A percentile compares a stretch with the other conserved stretches of the same genome.
Evolutionary conservation across 768 basidiomycete species (phyloP).

Genomic region (Boletus rubroflammeus): DNA sequence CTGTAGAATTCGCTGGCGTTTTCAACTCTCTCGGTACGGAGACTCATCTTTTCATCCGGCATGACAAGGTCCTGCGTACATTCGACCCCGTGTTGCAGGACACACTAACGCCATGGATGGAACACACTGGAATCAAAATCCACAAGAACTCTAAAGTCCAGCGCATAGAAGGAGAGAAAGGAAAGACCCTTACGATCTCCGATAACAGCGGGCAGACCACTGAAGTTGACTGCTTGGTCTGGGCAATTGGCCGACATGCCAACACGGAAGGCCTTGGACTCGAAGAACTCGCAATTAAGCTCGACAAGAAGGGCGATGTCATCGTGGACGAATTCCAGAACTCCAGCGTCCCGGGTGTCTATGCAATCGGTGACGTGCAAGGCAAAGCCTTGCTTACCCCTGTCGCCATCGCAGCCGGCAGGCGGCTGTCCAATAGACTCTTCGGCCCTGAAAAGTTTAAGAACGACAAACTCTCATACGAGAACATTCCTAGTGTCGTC

Average conservation of each 20-base stretch:
- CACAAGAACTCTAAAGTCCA: constrained; percentile 75
- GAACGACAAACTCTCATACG: constrained; percentile 82
- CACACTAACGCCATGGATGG: constrained; percentile 85
- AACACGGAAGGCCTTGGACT: constrained; percentile 77
- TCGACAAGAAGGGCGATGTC: constrained; percentile 78
- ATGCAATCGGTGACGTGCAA: constrained; percentile 86
- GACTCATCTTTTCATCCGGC: constrained; percentile 88
- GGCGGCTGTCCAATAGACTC: constrained; percentile 82
- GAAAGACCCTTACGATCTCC: constrained; percentile 70
- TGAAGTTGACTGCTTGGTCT: constrained; percentile 84
- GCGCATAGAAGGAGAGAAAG: constrained; percentile 73
- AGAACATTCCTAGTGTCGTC: constrained; percentile 91
- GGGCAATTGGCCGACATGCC: constrained; percentile 91
- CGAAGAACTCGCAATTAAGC: constrained; percentile 70
- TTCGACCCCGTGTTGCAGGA: constrained; percentile 90
- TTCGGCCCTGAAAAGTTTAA: constrained; percentile 87
- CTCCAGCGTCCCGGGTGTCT: constrained; percentile 65
- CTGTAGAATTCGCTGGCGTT: constrained; percentile 94
- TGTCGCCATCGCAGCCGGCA: constrained; percentile 94
- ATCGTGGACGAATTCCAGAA: constrained; percentile 91
- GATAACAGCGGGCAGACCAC: constrained; percentile 71
- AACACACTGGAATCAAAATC: constrained; percentile 86
- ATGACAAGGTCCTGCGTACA: constrained; percentile 85
- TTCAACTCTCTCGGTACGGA: constrained; percentile 88
- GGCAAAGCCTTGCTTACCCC: constrained; percentile 94